Percentiles rank a stretch among this genome's conserved stretches.
Conservation (phyloP, 345 rosid species). For the Barbarea vulgaris region DNA sequence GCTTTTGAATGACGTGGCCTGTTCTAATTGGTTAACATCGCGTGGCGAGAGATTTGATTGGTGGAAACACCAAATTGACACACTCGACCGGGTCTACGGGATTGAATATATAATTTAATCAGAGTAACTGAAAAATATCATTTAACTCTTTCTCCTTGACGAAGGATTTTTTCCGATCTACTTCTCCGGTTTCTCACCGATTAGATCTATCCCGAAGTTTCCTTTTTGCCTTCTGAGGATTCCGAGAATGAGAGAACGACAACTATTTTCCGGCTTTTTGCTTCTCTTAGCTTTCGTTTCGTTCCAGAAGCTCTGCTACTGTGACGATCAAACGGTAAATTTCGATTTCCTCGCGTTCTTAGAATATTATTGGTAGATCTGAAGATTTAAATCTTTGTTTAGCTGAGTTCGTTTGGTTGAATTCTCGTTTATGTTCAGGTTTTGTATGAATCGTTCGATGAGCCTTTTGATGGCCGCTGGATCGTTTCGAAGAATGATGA, state of each 20-base stretch:
- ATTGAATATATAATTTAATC: conserved; percentile 28
- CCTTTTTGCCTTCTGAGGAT: neutral
- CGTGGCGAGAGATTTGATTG: conserved; percentile 43
- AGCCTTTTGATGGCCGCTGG: conserved; percentile 79
- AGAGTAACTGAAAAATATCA: conserved; percentile 17
- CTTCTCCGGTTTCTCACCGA: conserved; percentile 28
- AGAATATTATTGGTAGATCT: conserved; percentile 16
- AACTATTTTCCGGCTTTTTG: conserved; percentile 48
- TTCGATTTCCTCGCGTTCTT: neutral
- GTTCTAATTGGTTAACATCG: conserved; percentile 11
- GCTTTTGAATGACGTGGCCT: conserved; percentile 30
- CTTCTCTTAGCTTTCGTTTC: conserved; percentile 53
- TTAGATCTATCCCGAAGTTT: conserved; percentile 7
- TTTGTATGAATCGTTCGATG: conserved; percentile 72
- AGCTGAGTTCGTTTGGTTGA: neutral
- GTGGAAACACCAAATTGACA: conserved; percentile 38
- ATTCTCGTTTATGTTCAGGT: conserved; percentile 47
- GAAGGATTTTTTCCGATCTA: conserved; percentile 33
- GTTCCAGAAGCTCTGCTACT: conserved; percentile 51
- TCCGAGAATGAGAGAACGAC: conserved; percentile 47
- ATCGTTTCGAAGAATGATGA: conserved; percentile 66
- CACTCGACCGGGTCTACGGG: conserved; percentile 33
- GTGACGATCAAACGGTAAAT: conserved; percentile 62
- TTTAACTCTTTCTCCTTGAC: conserved; percentile 7
- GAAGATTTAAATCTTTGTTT: conserved; percentile 18